A percentile compares a stretch with the other conserved stretches of the same genome.
These are phyloP conservation scores for Penicillium paxilli DNA, from an alignment of 495 filamentous ascomycete species.

Conservation along the genomic window DNA sequence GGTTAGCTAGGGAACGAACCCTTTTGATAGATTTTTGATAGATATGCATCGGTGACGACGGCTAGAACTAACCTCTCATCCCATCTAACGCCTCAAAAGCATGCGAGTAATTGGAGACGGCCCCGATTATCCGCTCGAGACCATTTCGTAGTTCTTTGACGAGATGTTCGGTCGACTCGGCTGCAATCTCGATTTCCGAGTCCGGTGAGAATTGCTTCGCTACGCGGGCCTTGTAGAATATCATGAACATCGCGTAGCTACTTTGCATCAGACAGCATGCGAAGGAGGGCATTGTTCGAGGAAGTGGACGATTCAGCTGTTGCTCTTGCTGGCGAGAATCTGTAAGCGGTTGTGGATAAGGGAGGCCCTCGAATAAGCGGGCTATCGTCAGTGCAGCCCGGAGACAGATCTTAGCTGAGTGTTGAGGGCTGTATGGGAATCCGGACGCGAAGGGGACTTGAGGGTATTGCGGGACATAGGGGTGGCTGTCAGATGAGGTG, in stretches of 20 bases:
- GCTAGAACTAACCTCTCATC: constrained; percentile 53
- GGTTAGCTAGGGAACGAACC: too few species aligned
- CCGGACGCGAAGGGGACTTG: constrained; percentile 35
- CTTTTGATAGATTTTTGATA: too few species aligned
- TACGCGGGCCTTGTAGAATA: constrained; percentile 49
- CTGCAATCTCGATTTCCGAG: constrained; percentile 26
- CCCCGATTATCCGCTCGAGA: constrained; percentile 47
- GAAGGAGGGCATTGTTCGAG: constrained; percentile 61
- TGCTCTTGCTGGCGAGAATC: constrained; percentile 26
- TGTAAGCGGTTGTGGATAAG: constrained; percentile 45
- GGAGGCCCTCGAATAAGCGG: constrained; percentile 50
- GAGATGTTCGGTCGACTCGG: constrained; percentile 41
- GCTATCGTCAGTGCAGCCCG: constrained; percentile 52
- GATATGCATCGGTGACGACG: too few species aligned
- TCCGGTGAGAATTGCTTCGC: constrained; percentile 48
- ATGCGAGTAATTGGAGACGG: constrained; percentile 55
- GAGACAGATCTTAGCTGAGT: constrained; percentile 56
- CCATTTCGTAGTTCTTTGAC: constrained; percentile 57
- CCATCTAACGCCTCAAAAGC: constrained; percentile 63
- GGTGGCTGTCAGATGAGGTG: constrained; percentile 34
- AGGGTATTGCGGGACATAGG: constrained; percentile 22
- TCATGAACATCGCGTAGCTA: constrained; percentile 62
- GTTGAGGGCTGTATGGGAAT: constrained; percentile 53
- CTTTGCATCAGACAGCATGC: constrained; percentile 65
- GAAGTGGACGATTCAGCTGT: constrained; percentile 31